Evolutionary conservation across 2,329 filamentous ascomycete species (phyloP).

Genomic region (Aspergillus unguis): DNA sequence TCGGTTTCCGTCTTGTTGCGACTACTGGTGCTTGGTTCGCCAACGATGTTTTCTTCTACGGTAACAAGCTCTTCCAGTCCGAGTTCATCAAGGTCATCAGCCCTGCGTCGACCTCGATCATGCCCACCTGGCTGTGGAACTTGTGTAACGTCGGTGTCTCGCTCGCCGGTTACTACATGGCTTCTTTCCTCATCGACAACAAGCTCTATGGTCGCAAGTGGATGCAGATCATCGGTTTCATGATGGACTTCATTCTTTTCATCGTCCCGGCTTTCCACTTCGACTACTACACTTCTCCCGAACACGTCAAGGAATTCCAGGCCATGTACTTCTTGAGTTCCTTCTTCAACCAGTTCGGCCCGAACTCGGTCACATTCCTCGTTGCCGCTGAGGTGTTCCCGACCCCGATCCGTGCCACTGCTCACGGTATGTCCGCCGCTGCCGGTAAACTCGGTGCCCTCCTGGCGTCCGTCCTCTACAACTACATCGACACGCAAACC

Average conservation of each 20-base stretch:
- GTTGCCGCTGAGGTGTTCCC: slow-evolving; percentile 96
- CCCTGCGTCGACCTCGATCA: slow-evolving; percentile 65
- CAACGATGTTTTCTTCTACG: slow-evolving; percentile 99
- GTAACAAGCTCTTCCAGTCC: slow-evolving; percentile 94
- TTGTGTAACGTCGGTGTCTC: slow-evolving; percentile 85
- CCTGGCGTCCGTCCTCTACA: slow-evolving; percentile 83
- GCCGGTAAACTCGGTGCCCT: slow-evolving; percentile 86
- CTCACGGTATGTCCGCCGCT: slow-evolving; percentile 92
- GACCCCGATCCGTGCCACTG: slow-evolving; percentile 85
- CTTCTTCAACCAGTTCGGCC: slow-evolving; percentile 99
- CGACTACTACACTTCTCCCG: slow-evolving; percentile 70
- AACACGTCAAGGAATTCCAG: slow-evolving; percentile 83
- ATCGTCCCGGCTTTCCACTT: slow-evolving; percentile 86
- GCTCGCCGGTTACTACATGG: slow-evolving; percentile 83
- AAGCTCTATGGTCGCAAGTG: slow-evolving; percentile 93
- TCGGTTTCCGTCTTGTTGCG: slow-evolving; percentile 79
- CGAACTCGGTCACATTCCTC: slow-evolving; percentile 94
- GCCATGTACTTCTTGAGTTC: slow-evolving; percentile 97
- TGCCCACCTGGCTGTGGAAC: slow-evolving; percentile 90
- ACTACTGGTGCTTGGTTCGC: slow-evolving; percentile 89
- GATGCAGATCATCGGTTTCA: slow-evolving; percentile 94
- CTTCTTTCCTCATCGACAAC: slow-evolving; percentile 87
- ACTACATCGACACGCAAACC: slow-evolving; percentile 80
- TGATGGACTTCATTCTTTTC: slow-evolving; percentile 91
- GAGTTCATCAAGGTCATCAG: slow-evolving; percentile 85